A percentile compares a stretch with the other conserved stretches of the same genome.
Conservation (phyloP, 176 grass and related monocot species). For the Typha latifolia region DNA sequence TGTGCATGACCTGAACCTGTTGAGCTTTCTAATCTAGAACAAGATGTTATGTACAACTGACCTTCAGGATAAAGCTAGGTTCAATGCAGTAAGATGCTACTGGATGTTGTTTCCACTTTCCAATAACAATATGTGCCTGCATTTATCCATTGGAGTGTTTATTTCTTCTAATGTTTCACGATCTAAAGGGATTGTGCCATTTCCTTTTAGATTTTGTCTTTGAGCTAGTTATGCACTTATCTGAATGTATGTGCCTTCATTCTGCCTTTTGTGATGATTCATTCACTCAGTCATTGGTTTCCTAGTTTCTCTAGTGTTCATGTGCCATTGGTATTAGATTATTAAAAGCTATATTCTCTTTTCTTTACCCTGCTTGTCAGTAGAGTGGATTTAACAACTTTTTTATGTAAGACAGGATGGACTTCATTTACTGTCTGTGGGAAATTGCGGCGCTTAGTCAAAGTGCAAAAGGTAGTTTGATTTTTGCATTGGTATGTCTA, state of each 20-base stretch:
- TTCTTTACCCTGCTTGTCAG: conserved; percentile 4
- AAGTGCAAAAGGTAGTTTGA: conserved; percentile 71
- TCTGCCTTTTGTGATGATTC: not conserved
- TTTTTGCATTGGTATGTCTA: not conserved
- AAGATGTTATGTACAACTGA: no score
- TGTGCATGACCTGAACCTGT: no score
- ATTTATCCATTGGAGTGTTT: no score
- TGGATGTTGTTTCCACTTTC: no score
- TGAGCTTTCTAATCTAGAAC: no score
- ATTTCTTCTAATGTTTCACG: no score
- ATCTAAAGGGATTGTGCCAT: no score
- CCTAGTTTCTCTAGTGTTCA: not conserved
- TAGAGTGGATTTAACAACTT: conserved; percentile 10
- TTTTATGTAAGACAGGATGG: conserved; percentile 58
- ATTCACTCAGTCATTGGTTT: not conserved
- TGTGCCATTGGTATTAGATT: conserved; percentile 6
- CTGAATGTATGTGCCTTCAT: not conserved
- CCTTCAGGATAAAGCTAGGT: no score
- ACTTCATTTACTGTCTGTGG: conserved; percentile 99
- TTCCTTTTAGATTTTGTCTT: no score
- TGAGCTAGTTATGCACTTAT: no score
- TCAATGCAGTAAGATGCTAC: no score
- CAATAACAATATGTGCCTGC: no score
- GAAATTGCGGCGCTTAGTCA: conserved; percentile 79
- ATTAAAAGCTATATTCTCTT: not conserved